Conservation (phyloP, 495 filamentous ascomycete genomes). For the Penicillium lagena region DNA sequence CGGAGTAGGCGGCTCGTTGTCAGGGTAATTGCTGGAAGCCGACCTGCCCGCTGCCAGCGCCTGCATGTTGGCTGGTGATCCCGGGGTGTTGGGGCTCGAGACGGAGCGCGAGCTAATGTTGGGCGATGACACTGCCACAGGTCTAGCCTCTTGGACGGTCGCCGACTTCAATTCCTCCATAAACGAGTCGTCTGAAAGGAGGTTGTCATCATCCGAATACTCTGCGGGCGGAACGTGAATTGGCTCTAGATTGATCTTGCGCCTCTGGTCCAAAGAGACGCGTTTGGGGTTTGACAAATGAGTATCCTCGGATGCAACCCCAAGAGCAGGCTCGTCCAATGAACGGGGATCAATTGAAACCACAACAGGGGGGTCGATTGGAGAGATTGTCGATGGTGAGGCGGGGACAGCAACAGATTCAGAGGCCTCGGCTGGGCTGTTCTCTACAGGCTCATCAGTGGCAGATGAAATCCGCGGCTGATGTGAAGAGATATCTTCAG, state of each 20-base stretch:
- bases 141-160: slow-evolving; percentile 75
- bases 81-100: slow-evolving; percentile 36
- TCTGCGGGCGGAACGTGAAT: slow-evolving; percentile 50
- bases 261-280: slow-evolving; percentile 34
- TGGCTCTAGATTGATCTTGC: slow-evolving; percentile 45
- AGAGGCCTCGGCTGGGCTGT: slow-evolving; percentile 5
- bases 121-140: slow-evolving; percentile 80
- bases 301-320: slow-evolving; percentile 2
- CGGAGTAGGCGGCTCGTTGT: slow-evolving; percentile 22
- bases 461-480: slow-evolving; percentile 10
- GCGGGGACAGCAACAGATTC: slow-evolving; percentile 13
- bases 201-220: slow-evolving; percentile 55
- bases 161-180: slow-evolving; percentile 85
- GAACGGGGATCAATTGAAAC: slow-evolving; percentile 10
- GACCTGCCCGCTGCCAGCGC: slow-evolving; percentile 31
- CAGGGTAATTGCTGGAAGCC: slow-evolving; percentile 28
- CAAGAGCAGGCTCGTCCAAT: slow-evolving; percentile 12
- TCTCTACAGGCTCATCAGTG: slow-evolving; percentile 9
- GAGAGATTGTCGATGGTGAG: slow-evolving; percentile 13
- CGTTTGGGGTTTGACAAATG: slow-evolving; percentile 9
- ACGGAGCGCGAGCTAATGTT: slow-evolving; percentile 41
- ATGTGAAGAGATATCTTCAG: slow-evolving; percentile 16
- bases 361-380: slow-evolving; percentile 11
- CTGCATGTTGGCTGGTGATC: slow-evolving; percentile 31
- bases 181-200: slow-evolving; percentile 77